Evolutionary conservation across 495 filamentous ascomycete species (phyloP).

Genomic region (Lophium mytilinum): DNA sequence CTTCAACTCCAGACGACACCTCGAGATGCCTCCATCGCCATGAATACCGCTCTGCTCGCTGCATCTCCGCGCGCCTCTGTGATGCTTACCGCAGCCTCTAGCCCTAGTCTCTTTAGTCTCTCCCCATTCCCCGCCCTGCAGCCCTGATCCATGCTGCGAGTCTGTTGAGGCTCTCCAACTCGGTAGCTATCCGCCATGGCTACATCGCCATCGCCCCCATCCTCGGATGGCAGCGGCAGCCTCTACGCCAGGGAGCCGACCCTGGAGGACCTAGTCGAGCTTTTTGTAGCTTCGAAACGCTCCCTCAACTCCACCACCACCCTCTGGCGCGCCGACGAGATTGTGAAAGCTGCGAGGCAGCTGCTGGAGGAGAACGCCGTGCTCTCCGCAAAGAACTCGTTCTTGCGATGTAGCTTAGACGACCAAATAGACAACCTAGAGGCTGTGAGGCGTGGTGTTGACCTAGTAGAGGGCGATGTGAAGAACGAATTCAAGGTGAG

Average conservation of each 20-base stretch:
- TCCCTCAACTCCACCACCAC: slow-evolving; percentile 79
- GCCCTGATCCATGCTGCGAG: neutral
- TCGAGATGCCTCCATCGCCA: no score
- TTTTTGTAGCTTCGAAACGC: slow-evolving; percentile 83
- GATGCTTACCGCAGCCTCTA: neutral
- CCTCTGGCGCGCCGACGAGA: slow-evolving; percentile 80
- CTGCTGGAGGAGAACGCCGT: slow-evolving; percentile 75
- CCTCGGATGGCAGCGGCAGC: slow-evolving; percentile 21
- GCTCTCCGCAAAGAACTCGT: slow-evolving; percentile 66
- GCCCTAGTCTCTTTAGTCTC: neutral
- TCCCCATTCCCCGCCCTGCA: neutral
- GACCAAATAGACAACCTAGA: slow-evolving; percentile 64
- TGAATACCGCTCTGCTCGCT: no score
- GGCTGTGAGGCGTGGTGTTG: slow-evolving; percentile 53
- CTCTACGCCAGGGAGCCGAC: slow-evolving; percentile 28
- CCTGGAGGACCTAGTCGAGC: slow-evolving; percentile 66
- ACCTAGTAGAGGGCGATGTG: slow-evolving; percentile 44
- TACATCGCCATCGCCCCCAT: slow-evolving; percentile 20
- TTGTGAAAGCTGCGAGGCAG: slow-evolving; percentile 66
- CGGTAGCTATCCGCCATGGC: slow-evolving; percentile 11
- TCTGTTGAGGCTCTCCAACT: neutral
- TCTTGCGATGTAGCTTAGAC: slow-evolving; percentile 62
- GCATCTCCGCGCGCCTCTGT: no score
- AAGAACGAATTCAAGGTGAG: slow-evolving; percentile 48
- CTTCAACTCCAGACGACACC: no score